Evolutionary conservation across 371 early-diverging fungal genomes (phyloP), one percentile per base, ranked within the genome.

Genomic region (Nosema muscidifuracis): DNA sequence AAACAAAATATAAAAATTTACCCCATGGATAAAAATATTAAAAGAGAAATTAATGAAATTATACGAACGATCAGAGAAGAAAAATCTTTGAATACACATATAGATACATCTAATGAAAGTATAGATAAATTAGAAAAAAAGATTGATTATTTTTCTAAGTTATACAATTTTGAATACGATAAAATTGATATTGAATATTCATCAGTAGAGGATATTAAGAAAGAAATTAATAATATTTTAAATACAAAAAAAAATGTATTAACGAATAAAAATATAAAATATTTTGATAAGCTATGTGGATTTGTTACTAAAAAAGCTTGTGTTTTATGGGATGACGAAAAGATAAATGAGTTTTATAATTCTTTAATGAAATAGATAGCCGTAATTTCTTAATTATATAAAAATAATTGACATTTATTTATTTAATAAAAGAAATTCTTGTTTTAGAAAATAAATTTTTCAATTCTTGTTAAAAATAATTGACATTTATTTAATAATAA

Each of bases 281-380:
- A 33, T 36, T 61, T 22, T 15, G 66, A 70, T 10, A 76, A 57
- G 53, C 65, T 76, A 15, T 38, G 18, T 22, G 76, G 76, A 38
- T 76, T 76, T 33, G 9, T 44, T 26, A 60, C 36, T 2, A 28
- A 31, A 0, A 65, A 36, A 55, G 57, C 44, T 51, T 36, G 58
- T 18, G 15, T n/a, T 30, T 22, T 42, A n/a, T 76, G 76, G 76
- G 65, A 71, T 18, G 30, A 69, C 16, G 61, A 60, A 15, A 61
- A 58, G 24, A 70, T 76, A 30, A 47, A 69, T 28, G 76, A 76
- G 26, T 58, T 76, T 36, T 43, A 71, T 30, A 44, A 12, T 15
- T 69, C 70, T 20, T 30, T 69, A 38, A 69, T 69, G 70, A 58
- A 44, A 38, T 67, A 42, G 36, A 63, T n/a, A 56, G 4, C 16